phyloP scores from a whole-genome alignment of 139 green algal genomes.

The Zygnema circumcarinatum region DNA sequence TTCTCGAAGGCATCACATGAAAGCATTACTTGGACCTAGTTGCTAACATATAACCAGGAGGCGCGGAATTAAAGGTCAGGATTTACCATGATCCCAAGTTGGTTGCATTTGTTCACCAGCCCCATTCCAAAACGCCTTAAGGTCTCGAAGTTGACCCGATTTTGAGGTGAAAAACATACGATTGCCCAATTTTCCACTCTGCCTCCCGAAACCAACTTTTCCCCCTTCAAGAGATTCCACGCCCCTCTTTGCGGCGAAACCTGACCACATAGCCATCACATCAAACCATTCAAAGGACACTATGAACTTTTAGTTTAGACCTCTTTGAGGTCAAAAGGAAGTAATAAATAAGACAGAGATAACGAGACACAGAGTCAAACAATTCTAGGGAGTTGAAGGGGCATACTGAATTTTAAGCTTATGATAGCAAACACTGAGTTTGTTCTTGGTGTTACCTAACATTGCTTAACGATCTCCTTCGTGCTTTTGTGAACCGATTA shows the following conservation, averaged over 20 bases:
- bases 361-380: too few relatives aligned
- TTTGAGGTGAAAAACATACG: too few relatives aligned
- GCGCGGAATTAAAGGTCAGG: background rate
- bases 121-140: background rate
- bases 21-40: background rate
- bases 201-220: background rate
- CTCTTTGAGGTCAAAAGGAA: too few relatives aligned
- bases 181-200: background rate
- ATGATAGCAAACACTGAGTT: too few relatives aligned
- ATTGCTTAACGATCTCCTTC: too few relatives aligned
- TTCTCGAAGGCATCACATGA: background rate
- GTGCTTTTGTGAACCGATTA: too few relatives aligned
- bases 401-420: too few relatives aligned
- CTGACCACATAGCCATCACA: background rate
- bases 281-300: too few relatives aligned
- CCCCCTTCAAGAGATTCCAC: conserved; percentile 3
- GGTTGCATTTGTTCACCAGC: background rate
- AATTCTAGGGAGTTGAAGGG: too few relatives aligned
- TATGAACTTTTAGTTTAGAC: too few relatives aligned
- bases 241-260: background rate
- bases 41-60: background rate
- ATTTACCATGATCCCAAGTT: conserved; percentile 9
- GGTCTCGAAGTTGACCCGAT: background rate
- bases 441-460: too few relatives aligned
- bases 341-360: too few relatives aligned